A percentile compares a stretch with the other conserved stretches of the same genome.
These are phyloP conservation scores for Hyaloperonospora brassicae DNA, from an alignment of 352 stramenopile species.

Conservation along the genomic window DNA sequence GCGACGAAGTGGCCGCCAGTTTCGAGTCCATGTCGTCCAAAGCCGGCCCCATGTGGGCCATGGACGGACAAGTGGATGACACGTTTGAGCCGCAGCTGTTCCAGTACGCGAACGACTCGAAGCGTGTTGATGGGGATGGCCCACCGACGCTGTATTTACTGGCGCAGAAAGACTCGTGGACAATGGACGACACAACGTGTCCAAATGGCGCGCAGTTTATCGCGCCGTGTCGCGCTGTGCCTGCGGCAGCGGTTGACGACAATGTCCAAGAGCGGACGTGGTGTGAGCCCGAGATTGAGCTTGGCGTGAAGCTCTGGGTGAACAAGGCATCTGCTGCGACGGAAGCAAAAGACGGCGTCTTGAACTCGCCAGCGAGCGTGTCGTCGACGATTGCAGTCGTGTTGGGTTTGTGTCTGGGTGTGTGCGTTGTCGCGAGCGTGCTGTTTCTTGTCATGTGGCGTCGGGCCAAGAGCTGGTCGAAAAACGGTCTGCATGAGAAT, in stretches of 20 bases:
- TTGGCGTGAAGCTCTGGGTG: constrained; percentile 25
- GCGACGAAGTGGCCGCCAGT: neutral
- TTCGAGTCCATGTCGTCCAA: constrained; percentile 4
- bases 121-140: neutral
- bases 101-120: constrained; percentile 1
- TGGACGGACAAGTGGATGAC: constrained; percentile 26
- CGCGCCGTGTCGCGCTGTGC: constrained; percentile 21
- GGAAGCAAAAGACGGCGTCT: neutral
- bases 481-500: constrained; percentile 22
- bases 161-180: constrained; percentile 22
- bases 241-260: constrained; percentile 3
- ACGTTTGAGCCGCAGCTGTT: constrained; percentile 33
- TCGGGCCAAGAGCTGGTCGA: constrained; percentile 11
- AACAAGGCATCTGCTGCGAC: constrained; percentile 4
- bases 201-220: constrained; percentile 25
- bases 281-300: constrained; percentile 27
- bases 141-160: constrained; percentile 21
- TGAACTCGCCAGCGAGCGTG: constrained; percentile 10
- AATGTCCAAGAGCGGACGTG: constrained; percentile 19
- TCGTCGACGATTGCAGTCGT: constrained; percentile 19
- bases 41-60: constrained; percentile 22
- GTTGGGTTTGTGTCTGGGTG: constrained; percentile 15
- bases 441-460: constrained; percentile 23
- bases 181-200: constrained; percentile 17
- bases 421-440: constrained; percentile 15